Base-by-base conservation (phyloP, 176 grass and related monocot genomes). In the Lolium rigidum region DNA sequence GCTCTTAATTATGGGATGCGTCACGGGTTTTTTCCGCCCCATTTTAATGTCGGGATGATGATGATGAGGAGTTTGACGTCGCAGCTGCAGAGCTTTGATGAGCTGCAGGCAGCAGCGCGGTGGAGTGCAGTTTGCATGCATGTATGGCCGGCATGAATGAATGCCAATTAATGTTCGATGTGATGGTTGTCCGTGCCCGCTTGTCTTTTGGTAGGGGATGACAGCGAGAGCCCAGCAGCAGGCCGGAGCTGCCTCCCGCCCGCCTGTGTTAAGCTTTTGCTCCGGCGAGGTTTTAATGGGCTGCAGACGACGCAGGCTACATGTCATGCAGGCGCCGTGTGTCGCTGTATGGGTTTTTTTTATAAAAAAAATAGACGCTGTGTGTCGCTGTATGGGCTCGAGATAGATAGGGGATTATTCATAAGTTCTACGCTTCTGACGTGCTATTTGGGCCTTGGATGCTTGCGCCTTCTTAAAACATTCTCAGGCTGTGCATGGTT, bases 131-230 rank as follows among this genome's bases (percentile, higher is more conserved):
- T 43, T 25, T 54, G 31, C 8, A 24, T 25, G 25, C 20, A 79
- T 51, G 21, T 17, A 20, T 68, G 77, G n/a, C 39, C 70, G 31
- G 55, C 76, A 60, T 82, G 83, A 82, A 77, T 86, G 88, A 76
- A 35, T 55, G 47, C 61, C 39, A 9, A 37, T 82, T 63, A 78
- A 86, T 86, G 83, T 39, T 0, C 39, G 88, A 85, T 69, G 70
- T 84, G 88, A 80, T 48, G 76, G 18, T 16, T 76, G 88, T 58
- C 82, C 77, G 82, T 80, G 82, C 39, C 72, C 52, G 79, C 8
- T 83, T 83, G 86, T 88, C 73, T 47, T 78, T 26, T 61, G 52
- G 76, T 59, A 12, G 59, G 59, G 58, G 8, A 11, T 64, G 78
- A 80, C 78, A 47, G 0, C 7, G 39, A 26, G 2, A 49, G 4